phyloP scores from a whole-genome alignment of 2,329 filamentous ascomycete species.

The Exophiala sp. region DNA sequence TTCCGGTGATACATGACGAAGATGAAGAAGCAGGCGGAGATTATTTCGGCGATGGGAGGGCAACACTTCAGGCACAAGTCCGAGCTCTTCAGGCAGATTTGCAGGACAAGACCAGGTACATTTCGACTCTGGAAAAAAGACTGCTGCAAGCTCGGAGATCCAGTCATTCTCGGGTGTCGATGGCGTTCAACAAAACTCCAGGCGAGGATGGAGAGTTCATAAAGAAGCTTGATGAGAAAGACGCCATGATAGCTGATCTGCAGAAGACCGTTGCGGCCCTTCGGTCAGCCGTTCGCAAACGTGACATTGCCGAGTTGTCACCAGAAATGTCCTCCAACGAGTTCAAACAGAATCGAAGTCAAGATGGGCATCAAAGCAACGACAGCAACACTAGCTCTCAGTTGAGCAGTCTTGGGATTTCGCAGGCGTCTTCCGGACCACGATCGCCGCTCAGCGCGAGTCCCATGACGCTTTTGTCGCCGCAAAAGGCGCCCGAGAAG shows the following conservation, averaged over 20 bases:
- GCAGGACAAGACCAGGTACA: slow-evolving; percentile 95
- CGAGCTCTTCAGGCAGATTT: slow-evolving; percentile 91
- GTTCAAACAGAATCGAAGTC: slow-evolving; percentile 30
- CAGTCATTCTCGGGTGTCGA: slow-evolving; percentile 82
- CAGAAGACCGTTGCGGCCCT: slow-evolving; percentile 88
- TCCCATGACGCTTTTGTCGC: slow-evolving; percentile 34
- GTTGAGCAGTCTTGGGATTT: slow-evolving; percentile 24
- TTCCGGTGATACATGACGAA: slow-evolving; percentile 43
- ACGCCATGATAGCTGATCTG: slow-evolving; percentile 88
- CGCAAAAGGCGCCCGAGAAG: slow-evolving; percentile 43
- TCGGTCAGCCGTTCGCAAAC: slow-evolving; percentile 77
- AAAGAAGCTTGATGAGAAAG: slow-evolving; percentile 92
- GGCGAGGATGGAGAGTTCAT: slow-evolving; percentile 74
- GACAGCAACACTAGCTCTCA: slow-evolving; percentile 33
- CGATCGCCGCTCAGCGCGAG: slow-evolving; percentile 21
- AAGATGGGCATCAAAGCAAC: slow-evolving; percentile 27
- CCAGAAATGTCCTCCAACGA: slow-evolving; percentile 36
- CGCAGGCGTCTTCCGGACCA: slow-evolving; percentile 12
- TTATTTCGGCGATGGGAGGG: slow-evolving; percentile 74
- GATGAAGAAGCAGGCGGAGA: slow-evolving; percentile 71
- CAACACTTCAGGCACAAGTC: slow-evolving; percentile 79
- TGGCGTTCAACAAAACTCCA: slow-evolving; percentile 66
- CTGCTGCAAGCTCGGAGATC: slow-evolving; percentile 84
- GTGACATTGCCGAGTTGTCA: slow-evolving; percentile 70
- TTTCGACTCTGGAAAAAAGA: slow-evolving; percentile 86